These are phyloP conservation scores for Fusarium fracticaudum DNA, from an alignment of 2,329 filamentous ascomycete genomes.

Conservation along the genomic window DNA sequence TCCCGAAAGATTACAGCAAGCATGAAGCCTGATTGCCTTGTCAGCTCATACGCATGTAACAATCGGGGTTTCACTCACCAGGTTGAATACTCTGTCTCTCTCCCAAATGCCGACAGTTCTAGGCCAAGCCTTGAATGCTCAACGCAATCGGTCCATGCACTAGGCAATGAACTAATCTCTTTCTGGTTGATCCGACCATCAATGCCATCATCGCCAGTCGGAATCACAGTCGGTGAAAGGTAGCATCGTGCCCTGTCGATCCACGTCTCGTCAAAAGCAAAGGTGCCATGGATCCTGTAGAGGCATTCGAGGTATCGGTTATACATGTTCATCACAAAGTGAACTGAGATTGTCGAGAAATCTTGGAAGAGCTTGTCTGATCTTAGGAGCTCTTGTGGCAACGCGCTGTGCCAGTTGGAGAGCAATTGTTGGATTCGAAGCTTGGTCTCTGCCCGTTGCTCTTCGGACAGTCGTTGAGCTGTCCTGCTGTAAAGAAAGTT, in stretches of 20 bases:
- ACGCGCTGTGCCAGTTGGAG: neutral
- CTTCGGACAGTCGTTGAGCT: neutral
- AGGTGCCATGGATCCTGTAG: neutral
- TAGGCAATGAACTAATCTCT: neutral
- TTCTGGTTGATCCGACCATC: neutral
- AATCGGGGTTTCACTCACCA: neutral
- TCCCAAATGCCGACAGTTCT: neutral
- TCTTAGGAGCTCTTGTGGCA: neutral
- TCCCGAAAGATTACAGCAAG: conserved; percentile 15
- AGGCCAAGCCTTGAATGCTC: neutral
- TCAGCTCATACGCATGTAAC: fast-evolving
- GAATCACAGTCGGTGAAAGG: neutral
- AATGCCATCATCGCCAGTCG: neutral
- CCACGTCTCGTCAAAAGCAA: neutral
- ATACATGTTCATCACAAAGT: neutral
- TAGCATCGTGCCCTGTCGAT: neutral
- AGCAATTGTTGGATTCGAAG: neutral
- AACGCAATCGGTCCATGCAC: neutral
- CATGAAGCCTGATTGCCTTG: neutral
- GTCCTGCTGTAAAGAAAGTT: neutral
- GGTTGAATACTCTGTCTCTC: neutral
- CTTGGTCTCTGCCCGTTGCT: neutral
- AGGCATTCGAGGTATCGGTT: neutral
- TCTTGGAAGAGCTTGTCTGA: neutral
- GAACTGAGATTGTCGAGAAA: neutral